Evolutionary conservation across 2,329 filamentous ascomycete species (phyloP).

Genomic region (Hymenoscyphus albidus): DNA sequence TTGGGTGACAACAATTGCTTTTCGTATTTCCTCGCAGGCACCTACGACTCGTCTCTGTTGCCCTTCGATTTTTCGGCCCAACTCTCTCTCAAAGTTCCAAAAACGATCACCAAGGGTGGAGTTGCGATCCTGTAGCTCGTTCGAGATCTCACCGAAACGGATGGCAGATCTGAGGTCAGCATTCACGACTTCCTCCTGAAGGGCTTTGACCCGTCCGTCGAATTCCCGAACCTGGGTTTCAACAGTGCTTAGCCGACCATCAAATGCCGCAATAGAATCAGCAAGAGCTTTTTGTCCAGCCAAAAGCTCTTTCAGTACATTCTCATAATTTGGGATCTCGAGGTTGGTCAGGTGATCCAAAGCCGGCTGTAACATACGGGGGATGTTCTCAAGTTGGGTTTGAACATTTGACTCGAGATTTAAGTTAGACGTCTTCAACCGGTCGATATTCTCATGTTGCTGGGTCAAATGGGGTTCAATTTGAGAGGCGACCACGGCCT

Average conservation of each 20-base stretch:
- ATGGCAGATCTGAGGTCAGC: slow-evolving; percentile 25
- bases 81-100: slow-evolving; percentile 22
- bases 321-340: slow-evolving; percentile 19
- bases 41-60: slow-evolving; percentile 22
- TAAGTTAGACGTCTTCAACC: slow-evolving; percentile 22
- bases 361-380: slow-evolving; percentile 17
- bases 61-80: slow-evolving; percentile 25
- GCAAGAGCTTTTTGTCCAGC: slow-evolving; percentile 16
- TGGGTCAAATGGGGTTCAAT: slow-evolving; percentile 22
- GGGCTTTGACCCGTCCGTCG: slow-evolving; percentile 17
- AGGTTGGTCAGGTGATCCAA: slow-evolving; percentile 21
- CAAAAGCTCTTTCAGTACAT: slow-evolving; percentile 16
- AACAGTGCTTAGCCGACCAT: slow-evolving; percentile 8
- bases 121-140: slow-evolving; percentile 27
- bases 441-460: slow-evolving; percentile 25
- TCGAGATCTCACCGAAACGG: slow-evolving; percentile 26
- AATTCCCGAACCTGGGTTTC: slow-evolving; percentile 15
- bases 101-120: slow-evolving; percentile 21
- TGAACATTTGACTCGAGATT: slow-evolving; percentile 24
- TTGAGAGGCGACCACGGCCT: slow-evolving; percentile 23
- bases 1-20: slow-evolving; percentile 15
- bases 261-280: slow-evolving; percentile 17
- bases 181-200: slow-evolving; percentile 21
- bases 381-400: slow-evolving; percentile 17
- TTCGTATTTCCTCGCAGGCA: slow-evolving; percentile 23